Percentiles rank a stretch among this genome's conserved stretches.
Conservation (phyloP, 176 grass and related monocot genomes). For the Cenchrus americanus region DNA sequence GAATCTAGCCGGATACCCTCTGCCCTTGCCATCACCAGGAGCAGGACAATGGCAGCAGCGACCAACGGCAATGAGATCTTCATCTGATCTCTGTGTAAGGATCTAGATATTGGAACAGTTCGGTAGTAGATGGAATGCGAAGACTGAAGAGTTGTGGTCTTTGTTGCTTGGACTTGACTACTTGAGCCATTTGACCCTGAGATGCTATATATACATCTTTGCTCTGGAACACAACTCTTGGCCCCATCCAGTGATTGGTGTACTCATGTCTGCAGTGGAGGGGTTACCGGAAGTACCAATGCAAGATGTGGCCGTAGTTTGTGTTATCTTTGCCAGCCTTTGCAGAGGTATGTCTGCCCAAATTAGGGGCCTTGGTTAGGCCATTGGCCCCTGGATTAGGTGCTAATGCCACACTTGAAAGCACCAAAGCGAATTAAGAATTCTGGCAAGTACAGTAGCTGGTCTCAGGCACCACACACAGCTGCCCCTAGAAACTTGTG, state of each 20-base stretch:
- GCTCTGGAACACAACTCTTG: slow-evolving; percentile 6
- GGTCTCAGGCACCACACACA: slow-evolving; percentile 40
- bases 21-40: slow-evolving; percentile 35
- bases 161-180: slow-evolving; percentile 35
- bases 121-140: slow-evolving; percentile 28
- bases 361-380: slow-evolving; percentile 51
- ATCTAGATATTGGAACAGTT: slow-evolving; percentile 18
- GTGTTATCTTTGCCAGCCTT: slow-evolving; percentile 40
- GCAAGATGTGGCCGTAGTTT: slow-evolving; percentile 39
- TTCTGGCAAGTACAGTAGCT: slow-evolving; percentile 26
- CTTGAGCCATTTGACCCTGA: slow-evolving; percentile 47
- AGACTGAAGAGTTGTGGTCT: slow-evolving; percentile 33
- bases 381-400: slow-evolving; percentile 56
- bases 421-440: slow-evolving; percentile 47
- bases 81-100: slow-evolving; percentile 22
- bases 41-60: slow-evolving; percentile 17
- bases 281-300: slow-evolving; percentile 44
- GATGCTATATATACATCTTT: slow-evolving; percentile 42
- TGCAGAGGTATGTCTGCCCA: slow-evolving; percentile 49
- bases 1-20: slow-evolving; percentile 66
- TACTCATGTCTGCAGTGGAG: slow-evolving; percentile 53
- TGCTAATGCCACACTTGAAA: slow-evolving; percentile 37
- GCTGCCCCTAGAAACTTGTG: slow-evolving; percentile 44
- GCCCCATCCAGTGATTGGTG: slow-evolving; percentile 49
- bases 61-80: slow-evolving; percentile 16